Evolutionary conservation across 345 rosid species (phyloP).

Genomic region (Eucalyptus coolabah): DNA sequence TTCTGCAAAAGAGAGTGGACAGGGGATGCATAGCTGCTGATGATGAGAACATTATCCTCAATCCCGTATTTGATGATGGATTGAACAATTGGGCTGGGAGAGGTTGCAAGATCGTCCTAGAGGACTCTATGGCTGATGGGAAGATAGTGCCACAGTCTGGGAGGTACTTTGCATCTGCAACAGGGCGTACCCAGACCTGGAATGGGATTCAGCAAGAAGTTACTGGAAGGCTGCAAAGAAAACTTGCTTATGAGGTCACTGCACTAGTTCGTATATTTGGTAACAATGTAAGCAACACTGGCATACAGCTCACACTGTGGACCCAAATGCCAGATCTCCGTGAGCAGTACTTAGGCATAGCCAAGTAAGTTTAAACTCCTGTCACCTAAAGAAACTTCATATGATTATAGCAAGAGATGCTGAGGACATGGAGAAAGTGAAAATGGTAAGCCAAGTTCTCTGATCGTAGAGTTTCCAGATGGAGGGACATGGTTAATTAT

Average conservation of each 20-base stretch:
- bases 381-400: background rate
- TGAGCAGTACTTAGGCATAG: conserved; percentile 75
- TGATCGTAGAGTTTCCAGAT: background rate
- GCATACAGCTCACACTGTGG: conserved; percentile 68
- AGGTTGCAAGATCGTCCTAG: conserved; percentile 72
- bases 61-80: conserved; percentile 72
- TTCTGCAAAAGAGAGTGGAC: conserved; percentile 3
- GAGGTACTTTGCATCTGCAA: conserved; percentile 67
- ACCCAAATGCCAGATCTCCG: conserved; percentile 52
- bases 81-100: conserved; percentile 89
- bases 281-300: conserved; percentile 39
- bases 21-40: conserved; percentile 1
- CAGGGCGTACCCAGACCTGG: conserved; percentile 81
- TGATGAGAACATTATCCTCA: conserved; percentile 53
- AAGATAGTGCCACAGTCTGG: conserved; percentile 63
- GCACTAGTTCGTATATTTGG: conserved; percentile 72
- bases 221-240: conserved; percentile 69
- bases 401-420: background rate
- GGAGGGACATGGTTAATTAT: background rate
- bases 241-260: conserved; percentile 61
- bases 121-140: conserved; percentile 75
- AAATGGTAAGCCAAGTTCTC: background rate
- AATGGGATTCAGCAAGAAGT: conserved; percentile 91
- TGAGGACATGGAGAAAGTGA: background rate
- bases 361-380: conserved; percentile 34